Percentiles rank a stretch among this genome's conserved stretches.
Evolutionary conservation across 441 rosid species (phyloP).

Genomic region (Eruca vesicaria): DNA sequence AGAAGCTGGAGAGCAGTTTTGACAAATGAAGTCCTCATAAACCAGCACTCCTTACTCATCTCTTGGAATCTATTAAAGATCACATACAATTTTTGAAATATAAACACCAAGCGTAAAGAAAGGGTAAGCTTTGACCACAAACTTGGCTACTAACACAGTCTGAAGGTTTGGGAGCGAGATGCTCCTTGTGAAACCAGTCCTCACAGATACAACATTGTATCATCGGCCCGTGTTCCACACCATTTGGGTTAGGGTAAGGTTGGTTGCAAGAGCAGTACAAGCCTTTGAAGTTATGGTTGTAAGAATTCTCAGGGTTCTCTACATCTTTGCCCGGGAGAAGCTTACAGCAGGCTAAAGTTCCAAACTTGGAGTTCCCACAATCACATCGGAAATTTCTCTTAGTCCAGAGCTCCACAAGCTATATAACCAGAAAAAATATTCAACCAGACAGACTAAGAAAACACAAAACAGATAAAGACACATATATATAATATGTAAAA

Average conservation of each 20-base stretch:
- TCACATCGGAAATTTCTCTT: conserved; percentile 88
- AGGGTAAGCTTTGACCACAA: conserved; percentile 20
- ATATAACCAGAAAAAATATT: conserved; percentile 7
- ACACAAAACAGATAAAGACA: neutral
- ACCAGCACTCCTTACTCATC: conserved; percentile 87
- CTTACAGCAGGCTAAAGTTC: conserved; percentile 76
- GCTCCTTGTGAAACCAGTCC: conserved; percentile 97
- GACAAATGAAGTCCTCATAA: conserved; percentile 87
- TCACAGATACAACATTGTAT: conserved; percentile 94
- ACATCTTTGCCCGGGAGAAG: conserved; percentile 70
- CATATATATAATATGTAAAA: neutral
- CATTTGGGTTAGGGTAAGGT: conserved; percentile 90
- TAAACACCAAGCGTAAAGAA: neutral
- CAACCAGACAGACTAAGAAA: too few relatives aligned
- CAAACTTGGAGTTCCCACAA: conserved; percentile 91
- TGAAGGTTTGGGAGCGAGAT: conserved; percentile 61
- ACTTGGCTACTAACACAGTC: conserved; percentile 58
- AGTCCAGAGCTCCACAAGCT: conserved; percentile 97
- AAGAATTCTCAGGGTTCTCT: conserved; percentile 77
- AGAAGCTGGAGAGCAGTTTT: conserved; percentile 61
- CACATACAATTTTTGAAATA: neutral
- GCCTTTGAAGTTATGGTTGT: conserved; percentile 93
- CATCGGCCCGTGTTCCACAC: conserved; percentile 89
- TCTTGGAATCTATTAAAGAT: conserved; percentile 65
- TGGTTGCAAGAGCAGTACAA: conserved; percentile 74